phyloP scores from a whole-genome alignment of 2,329 filamentous ascomycete genomes.

The Colletotrichum sublineola region DNA sequence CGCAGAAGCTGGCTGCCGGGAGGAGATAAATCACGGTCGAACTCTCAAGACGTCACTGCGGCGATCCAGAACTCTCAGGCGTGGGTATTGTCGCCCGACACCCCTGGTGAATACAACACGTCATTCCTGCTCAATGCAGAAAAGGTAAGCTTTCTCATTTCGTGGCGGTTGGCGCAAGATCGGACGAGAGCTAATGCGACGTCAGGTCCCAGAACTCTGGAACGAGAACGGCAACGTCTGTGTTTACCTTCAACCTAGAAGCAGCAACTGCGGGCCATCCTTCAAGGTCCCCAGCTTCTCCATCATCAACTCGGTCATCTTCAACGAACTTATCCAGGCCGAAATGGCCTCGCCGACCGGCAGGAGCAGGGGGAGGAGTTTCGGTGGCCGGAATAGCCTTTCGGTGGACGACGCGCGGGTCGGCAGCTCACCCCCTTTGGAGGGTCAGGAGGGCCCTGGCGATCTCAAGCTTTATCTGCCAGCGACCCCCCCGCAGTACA shows the following conservation, averaged over 20 bases:
- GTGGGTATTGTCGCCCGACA: constrained; percentile 69
- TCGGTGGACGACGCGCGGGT: constrained; percentile 64
- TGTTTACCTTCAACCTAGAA: constrained; percentile 69
- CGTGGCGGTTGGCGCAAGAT: constrained; percentile 36
- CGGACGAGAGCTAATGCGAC: constrained; percentile 27
- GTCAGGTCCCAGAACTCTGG: constrained; percentile 75
- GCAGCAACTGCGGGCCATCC: constrained; percentile 65
- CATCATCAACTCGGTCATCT: constrained; percentile 66
- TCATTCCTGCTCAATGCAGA: constrained; percentile 65
- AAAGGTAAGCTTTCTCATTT: constrained; percentile 58
- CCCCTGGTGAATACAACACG: constrained; percentile 68
- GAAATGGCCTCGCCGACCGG: constrained; percentile 54
- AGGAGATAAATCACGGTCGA: constrained; percentile 62
- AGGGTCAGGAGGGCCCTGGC: constrained; percentile 50
- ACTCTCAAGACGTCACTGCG: constrained; percentile 55
- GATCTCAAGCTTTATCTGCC: constrained; percentile 69
- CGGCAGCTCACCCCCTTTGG: constrained; percentile 55
- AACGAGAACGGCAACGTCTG: constrained; percentile 70
- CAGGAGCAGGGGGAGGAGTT: constrained; percentile 57
- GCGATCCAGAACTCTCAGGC: constrained; percentile 51
- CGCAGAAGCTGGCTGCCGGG: constrained; percentile 69
- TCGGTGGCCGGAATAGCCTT: constrained; percentile 62
- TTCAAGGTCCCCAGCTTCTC: constrained; percentile 71
- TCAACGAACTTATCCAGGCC: constrained; percentile 65
- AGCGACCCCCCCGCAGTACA: constrained; percentile 52